A percentile compares a stretch with the other conserved stretches of the same genome.
phyloP scores from a whole-genome alignment of 2,329 filamentous ascomycete species.

The Aspergillus caelatus region DNA sequence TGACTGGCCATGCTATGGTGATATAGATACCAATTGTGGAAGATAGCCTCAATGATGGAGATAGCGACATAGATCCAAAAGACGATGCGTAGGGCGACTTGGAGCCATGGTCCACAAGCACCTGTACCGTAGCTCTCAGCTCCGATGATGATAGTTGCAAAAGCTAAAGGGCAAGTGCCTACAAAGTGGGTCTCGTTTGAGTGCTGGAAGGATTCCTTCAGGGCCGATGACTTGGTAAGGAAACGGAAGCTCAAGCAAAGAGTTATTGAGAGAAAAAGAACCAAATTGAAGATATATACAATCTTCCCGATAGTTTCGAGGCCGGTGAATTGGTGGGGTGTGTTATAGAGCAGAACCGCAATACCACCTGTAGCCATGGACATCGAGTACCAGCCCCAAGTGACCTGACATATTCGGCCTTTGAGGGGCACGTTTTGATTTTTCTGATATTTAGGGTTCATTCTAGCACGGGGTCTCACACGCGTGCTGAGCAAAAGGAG shows the following conservation, averaged over 20 bases:
- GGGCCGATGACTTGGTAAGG: constrained; percentile 51
- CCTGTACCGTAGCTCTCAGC: constrained; percentile 66
- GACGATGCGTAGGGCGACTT: constrained; percentile 59
- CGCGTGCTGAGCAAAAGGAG: neutral
- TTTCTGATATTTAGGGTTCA: neutral
- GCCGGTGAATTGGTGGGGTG: constrained; percentile 65
- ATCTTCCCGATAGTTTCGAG: constrained; percentile 64
- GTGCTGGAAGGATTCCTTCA: constrained; percentile 60
- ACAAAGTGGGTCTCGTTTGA: constrained; percentile 69
- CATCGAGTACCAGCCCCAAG: constrained; percentile 70
- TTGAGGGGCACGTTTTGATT: neutral
- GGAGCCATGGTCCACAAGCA: constrained; percentile 56
- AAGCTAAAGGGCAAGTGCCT: constrained; percentile 54
- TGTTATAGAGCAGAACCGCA: constrained; percentile 59
- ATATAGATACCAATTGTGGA: constrained; percentile 8
- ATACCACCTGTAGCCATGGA: constrained; percentile 75
- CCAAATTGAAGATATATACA: constrained; percentile 67
- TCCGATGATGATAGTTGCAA: constrained; percentile 67
- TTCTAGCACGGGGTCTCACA: neutral
- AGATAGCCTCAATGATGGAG: constrained; percentile 14
- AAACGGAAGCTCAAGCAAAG: constrained; percentile 61
- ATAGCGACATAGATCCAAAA: constrained; percentile 70
- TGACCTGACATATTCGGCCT: constrained; percentile 47
- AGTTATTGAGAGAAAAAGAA: constrained; percentile 61
- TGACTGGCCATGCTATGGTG: constrained; percentile 7